A percentile compares a stretch with the other conserved stretches of the same genome.
phyloP scores from a whole-genome alignment of 768 basidiomycete genomes.

The Boletus rubroflammeus region DNA sequence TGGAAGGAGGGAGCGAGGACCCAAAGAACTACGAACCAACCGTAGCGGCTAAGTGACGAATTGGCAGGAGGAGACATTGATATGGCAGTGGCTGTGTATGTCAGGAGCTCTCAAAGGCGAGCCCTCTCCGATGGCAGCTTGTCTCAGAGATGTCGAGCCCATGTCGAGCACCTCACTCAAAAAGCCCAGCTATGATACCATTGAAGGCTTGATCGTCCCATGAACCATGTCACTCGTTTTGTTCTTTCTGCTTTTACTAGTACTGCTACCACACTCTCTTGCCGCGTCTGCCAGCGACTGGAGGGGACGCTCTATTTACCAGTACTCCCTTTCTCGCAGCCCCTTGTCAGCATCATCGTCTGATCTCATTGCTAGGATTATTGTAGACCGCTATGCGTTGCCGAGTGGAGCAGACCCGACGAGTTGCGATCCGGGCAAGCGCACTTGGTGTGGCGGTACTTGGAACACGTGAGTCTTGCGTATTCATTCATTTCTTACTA shows the following conservation, averaged over 20 bases:
- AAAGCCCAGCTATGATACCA: background rate
- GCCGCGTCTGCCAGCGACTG: slow-evolving; percentile 14
- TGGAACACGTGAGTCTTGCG: slow-evolving; percentile 11
- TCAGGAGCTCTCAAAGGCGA: no score
- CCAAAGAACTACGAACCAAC: slow-evolving; percentile 67
- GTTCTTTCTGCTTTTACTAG: background rate
- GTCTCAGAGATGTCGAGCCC: background rate
- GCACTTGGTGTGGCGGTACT: slow-evolving; percentile 18
- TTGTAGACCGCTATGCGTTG: slow-evolving; percentile 14
- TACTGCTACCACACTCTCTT: background rate
- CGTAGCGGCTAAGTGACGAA: slow-evolving; percentile 52
- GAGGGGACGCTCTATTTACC: slow-evolving; percentile 17
- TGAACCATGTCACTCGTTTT: slow-evolving; percentile 3
- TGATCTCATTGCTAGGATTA: background rate
- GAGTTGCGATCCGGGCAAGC: slow-evolving; percentile 6
- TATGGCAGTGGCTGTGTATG: slow-evolving; percentile 5
- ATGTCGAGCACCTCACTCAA: background rate
- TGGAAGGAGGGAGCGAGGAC: slow-evolving; percentile 59
- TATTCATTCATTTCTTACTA: no score
- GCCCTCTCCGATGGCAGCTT: background rate
- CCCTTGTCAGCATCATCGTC: background rate
- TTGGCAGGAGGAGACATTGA: slow-evolving; percentile 14
- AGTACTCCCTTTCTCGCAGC: background rate
- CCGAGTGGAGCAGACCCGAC: slow-evolving; percentile 7
- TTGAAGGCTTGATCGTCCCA: no score